These are phyloP conservation scores for Hypomyces perniciosus DNA, from an alignment of 2,329 filamentous ascomycete genomes.

Conservation along the genomic window DNA sequence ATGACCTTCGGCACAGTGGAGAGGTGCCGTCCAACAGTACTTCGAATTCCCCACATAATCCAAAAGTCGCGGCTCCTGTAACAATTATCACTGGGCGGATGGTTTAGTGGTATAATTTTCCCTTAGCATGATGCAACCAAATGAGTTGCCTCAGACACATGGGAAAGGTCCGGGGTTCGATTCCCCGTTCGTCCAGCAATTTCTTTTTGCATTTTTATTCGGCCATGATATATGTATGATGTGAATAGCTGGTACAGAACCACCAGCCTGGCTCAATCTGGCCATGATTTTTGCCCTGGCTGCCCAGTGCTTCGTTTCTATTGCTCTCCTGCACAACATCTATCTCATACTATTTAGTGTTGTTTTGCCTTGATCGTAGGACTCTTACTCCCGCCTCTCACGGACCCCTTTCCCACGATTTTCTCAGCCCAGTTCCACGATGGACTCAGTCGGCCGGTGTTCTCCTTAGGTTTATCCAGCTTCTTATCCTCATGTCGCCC, in stretches of 20 bases:
- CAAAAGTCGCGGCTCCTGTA: neutral
- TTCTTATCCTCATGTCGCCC: constrained; percentile 5
- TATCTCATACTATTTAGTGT: neutral
- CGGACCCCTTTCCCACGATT: constrained; percentile 41
- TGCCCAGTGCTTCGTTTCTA: no score
- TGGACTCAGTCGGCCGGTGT: constrained; percentile 19
- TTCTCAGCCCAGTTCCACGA: constrained; percentile 50
- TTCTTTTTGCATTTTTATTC: neutral
- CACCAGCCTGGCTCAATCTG: no score
- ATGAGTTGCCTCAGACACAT: constrained; percentile 2
- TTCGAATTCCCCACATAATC: neutral
- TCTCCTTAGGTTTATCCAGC: constrained; percentile 10
- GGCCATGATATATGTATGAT: no score
- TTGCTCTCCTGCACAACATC: neutral
- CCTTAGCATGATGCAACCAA: constrained; percentile 15
- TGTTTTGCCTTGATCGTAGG: constrained; percentile 9
- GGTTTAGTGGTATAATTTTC: constrained; percentile 21
- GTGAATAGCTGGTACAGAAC: no score
- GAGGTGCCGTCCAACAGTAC: no score
- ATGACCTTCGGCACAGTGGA: no score
- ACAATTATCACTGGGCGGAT: constrained; percentile 14
- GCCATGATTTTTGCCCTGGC: no score
- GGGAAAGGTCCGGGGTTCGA: constrained; percentile 16
- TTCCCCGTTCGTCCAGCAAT: constrained; percentile 14
- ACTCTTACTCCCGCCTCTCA: constrained; percentile 23